Percentiles rank a stretch among this genome's conserved stretches.
Conservation (phyloP, 495 filamentous ascomycete genomes). For the Podospora pseudoanserina region DNA sequence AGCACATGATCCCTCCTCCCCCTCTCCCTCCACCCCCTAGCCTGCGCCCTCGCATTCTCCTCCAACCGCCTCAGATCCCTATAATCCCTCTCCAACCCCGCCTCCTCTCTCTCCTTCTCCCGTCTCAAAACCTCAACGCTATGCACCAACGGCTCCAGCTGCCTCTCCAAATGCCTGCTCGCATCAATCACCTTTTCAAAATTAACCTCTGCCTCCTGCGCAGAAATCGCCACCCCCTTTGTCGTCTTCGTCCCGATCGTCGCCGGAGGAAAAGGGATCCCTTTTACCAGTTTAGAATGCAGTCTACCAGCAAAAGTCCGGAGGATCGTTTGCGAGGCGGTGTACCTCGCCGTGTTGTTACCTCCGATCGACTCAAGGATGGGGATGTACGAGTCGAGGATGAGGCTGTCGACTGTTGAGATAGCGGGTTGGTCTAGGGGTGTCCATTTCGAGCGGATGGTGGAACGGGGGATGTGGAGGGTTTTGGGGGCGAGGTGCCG, state of each 20-base stretch:
- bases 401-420: slow-evolving; percentile 33
- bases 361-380: slow-evolving; percentile 38
- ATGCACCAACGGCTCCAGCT: slow-evolving; percentile 45
- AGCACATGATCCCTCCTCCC: slow-evolving; percentile 41
- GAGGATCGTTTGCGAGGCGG: slow-evolving; percentile 37
- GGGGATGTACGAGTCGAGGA: slow-evolving; percentile 37
- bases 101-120: slow-evolving; percentile 41
- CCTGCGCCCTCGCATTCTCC: slow-evolving; percentile 39
- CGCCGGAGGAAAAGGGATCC: slow-evolving; percentile 44
- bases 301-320: slow-evolving; percentile 33
- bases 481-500: slow-evolving; percentile 40
- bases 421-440: slow-evolving; percentile 39
- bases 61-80: slow-evolving; percentile 35
- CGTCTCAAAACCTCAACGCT: slow-evolving; percentile 38
- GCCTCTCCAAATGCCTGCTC: slow-evolving; percentile 34
- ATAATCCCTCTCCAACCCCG: slow-evolving; percentile 40
- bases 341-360: slow-evolving; percentile 33
- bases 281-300: slow-evolving; percentile 34
- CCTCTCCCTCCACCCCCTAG: slow-evolving; percentile 34
- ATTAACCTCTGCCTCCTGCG: slow-evolving; percentile 42
- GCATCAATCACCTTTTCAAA: slow-evolving; percentile 42
- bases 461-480: slow-evolving; percentile 38
- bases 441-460: slow-evolving; percentile 46
- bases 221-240: not conserved
- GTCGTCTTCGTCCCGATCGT: slow-evolving; percentile 4